A percentile compares a stretch with the other conserved stretches of the same genome.
phyloP scores from a whole-genome alignment of 208 protist species.

The Leishmania guyanensis region DNA sequence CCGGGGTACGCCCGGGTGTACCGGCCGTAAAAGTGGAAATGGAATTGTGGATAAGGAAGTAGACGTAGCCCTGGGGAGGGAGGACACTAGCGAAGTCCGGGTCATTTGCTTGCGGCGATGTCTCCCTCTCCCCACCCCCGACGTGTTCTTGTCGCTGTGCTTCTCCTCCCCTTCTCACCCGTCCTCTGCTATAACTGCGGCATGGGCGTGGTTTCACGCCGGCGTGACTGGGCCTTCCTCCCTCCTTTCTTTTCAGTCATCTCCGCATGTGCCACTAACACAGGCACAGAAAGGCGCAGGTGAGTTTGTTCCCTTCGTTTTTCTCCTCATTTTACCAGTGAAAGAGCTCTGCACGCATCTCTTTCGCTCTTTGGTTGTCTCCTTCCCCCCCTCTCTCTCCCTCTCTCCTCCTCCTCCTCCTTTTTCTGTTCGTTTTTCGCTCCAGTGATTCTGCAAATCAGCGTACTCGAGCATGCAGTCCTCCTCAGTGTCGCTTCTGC shows the following conservation, averaged over 20 bases:
- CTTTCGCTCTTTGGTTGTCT: neutral
- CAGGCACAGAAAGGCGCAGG: slow-evolving; percentile 1
- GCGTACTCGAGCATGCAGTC: no score
- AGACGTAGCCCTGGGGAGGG: no score
- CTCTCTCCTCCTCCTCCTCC: neutral
- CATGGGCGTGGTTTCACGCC: neutral
- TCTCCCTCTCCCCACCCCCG: neutral
- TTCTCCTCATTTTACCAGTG: no score
- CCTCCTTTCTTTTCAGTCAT: neutral
- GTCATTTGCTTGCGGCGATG: neutral
- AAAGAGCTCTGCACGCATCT: neutral
- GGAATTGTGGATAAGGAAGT: neutral
- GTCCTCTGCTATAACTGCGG: neutral
- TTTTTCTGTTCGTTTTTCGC: neutral
- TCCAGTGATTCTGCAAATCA: no score
- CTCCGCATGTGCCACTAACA: neutral
- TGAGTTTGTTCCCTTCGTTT: neutral
- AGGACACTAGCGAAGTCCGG: no score
- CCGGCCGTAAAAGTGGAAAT: slow-evolving; percentile 19
- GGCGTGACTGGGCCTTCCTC: neutral
- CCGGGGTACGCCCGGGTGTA: slow-evolving; percentile 40
- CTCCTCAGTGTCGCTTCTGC: no score
- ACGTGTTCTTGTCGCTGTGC: no score
- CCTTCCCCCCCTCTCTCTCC: slow-evolving; percentile 9
- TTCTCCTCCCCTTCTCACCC: no score